Evolutionary conservation across 2,329 filamentous ascomycete species (phyloP), one percentile per base, ranked within the genome.

Genomic region (Penicillium brasilianum): DNA sequence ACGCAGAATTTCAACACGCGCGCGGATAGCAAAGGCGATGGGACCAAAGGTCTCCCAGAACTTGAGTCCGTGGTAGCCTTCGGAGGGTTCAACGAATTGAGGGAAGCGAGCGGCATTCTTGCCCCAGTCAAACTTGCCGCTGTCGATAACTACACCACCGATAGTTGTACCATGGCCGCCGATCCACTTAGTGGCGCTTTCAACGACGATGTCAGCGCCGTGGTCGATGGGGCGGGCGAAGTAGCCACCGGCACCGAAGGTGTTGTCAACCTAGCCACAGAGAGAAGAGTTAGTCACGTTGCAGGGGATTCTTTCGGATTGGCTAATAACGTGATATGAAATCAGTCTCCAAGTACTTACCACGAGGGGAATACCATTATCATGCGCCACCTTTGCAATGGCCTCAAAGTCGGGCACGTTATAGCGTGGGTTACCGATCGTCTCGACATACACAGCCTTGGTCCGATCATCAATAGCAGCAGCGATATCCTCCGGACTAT

Each of bases 111-210:
- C 86, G 50, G 83, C 90, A 76, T 97, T 80, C 79, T 90, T 90
- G 69, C 90, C 92, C 93, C 94, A 98, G 83, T 96, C 90, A 75
- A 97, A 98, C 76, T 92, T 95, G 71, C 93, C 93, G 67, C 89
- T 87, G 81, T 97, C 93, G 66, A 97, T 83, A 36, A 97, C 85
- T 46, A 97, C 85, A 63, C 93, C 93, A 60, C 85, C 93, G 67
- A 97, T 91, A 28, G 93, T 97, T 43, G 93, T 96, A 63, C 93
- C 94, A 78, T 98, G 94, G 44, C 93, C 93, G 59, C 93, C 93
- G 65, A 98, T 97, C 93, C 93, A 97, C 80, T 97, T 97, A 60
- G 93, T 97, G 11, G 93, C 93, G 41, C 91, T 95, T 84, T 97
- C 93, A 25, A 97, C 91, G 55, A 97, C 90, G 62, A 97, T 97